Conservation (phyloP, 2,329 filamentous ascomycete species). For the Pseudogymnoascus sp. region DNA sequence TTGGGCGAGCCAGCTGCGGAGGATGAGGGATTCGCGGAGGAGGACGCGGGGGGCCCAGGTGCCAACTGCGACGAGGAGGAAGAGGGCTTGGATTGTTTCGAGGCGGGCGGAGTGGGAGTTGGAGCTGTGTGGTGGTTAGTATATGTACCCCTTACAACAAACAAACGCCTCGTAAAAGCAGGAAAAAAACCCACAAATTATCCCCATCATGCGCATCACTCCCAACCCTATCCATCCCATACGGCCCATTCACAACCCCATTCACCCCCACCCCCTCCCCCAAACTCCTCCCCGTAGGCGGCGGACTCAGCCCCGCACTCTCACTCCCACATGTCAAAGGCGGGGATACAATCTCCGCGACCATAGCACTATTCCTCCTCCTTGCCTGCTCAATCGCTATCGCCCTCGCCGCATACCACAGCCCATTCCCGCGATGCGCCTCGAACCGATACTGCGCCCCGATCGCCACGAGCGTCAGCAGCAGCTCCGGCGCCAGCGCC, state of each 20-base stretch:
- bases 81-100: slow-evolving; percentile 56
- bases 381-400: slow-evolving; percentile 51
- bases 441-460: slow-evolving; percentile 60
- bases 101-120: slow-evolving; percentile 24
- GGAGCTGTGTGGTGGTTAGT: neutral
- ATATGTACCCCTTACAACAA: neutral
- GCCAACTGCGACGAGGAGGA: slow-evolving; percentile 52
- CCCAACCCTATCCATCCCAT: neutral
- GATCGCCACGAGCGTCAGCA: slow-evolving; percentile 59
- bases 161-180: too few species aligned
- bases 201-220: neutral
- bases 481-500: slow-evolving; percentile 58
- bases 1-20: slow-evolving; percentile 50
- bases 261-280: neutral
- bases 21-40: slow-evolving; percentile 48
- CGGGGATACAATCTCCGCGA: neutral
- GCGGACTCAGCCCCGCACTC: neutral
- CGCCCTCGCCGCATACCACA: slow-evolving; percentile 54
- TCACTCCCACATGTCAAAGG: slow-evolving; percentile 14
- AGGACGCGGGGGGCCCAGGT: slow-evolving; percentile 55
- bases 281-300: neutral
- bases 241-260: neutral
- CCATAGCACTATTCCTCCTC: slow-evolving; percentile 46
- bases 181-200: neutral
- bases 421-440: slow-evolving; percentile 46